Conservation (phyloP, 352 stramenopile genomes). For the Lagenidium giganteum region DNA sequence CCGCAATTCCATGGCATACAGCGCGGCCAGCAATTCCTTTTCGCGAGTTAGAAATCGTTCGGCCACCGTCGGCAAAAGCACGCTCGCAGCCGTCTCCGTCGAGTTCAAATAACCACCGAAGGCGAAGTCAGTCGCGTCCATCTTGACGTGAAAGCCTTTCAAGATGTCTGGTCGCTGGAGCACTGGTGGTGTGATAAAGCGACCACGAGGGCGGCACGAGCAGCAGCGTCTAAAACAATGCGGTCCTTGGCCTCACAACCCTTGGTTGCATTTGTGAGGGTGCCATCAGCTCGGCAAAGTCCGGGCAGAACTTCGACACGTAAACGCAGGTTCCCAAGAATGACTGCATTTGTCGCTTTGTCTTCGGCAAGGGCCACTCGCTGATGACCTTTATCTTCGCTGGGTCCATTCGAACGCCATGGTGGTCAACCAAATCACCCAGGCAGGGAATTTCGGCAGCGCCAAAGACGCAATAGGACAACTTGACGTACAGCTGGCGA, state of each 20-base stretch:
- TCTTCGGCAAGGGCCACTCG: slow-evolving; percentile 8
- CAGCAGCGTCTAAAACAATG: too few species aligned
- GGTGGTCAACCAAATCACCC: slow-evolving; percentile 14
- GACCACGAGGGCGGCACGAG: too few species aligned
- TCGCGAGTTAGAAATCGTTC: slow-evolving; percentile 8
- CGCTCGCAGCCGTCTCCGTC: background rate
- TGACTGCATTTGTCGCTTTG: slow-evolving; percentile 6
- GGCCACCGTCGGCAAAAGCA: slow-evolving; percentile 5
- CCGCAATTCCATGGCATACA: slow-evolving; percentile 5
- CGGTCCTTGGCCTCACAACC: too few species aligned
- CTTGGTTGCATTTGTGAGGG: slow-evolving; percentile 3
- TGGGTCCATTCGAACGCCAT: slow-evolving; percentile 11
- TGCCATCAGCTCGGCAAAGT: slow-evolving; percentile 9
- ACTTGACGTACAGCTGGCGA: slow-evolving; percentile 18
- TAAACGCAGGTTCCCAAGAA: slow-evolving; percentile 11
- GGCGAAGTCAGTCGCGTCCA: slow-evolving; percentile 9
- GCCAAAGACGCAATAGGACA: slow-evolving; percentile 20
- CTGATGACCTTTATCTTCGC: slow-evolving; percentile 9
- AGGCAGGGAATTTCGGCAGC: slow-evolving; percentile 21
- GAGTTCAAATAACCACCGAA: slow-evolving; percentile 11
- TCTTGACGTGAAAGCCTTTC: slow-evolving; percentile 2
- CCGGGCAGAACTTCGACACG: slow-evolving; percentile 6
- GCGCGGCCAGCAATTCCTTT: slow-evolving; percentile 7
- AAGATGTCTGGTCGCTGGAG: slow-evolving; percentile 3
- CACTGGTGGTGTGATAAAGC: too few species aligned